Evolutionary conservation across 306 rosid genomes (phyloP).

Genomic region (Dalbergia oliveri): DNA sequence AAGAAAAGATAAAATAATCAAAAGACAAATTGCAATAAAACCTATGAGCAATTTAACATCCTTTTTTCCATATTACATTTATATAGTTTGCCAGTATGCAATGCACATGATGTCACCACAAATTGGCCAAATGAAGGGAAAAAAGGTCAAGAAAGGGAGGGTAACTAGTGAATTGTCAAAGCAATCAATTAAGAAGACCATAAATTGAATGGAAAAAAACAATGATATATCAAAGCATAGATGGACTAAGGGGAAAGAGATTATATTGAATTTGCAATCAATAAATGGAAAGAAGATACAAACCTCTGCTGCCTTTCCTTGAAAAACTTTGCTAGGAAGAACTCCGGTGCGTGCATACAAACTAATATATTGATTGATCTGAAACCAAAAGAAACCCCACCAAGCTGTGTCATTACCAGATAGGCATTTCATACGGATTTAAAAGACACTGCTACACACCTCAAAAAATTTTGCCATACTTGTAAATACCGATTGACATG

Average conservation of each 20-base stretch:
- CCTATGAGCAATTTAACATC: constrained; percentile 21
- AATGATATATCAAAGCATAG: neutral
- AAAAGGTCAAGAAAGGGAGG: neutral
- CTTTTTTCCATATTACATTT: constrained; percentile 7
- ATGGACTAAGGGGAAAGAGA: neutral
- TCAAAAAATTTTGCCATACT: too few species aligned
- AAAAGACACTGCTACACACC: too few species aligned
- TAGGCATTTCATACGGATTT: neutral
- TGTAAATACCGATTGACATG: too few species aligned
- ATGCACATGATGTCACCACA: constrained; percentile 5
- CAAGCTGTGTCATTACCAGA: constrained; percentile 25
- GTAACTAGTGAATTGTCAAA: constrained; percentile 3
- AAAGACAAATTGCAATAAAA: constrained; percentile 19
- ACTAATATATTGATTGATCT: constrained; percentile 84
- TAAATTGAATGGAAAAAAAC: neutral
- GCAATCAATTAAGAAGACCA: constrained; percentile 5
- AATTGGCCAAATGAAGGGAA: neutral
- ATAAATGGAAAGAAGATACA: constrained; percentile 41
- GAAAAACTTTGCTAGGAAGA: constrained; percentile 83
- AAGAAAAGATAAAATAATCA: neutral
- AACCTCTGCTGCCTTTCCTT: constrained; percentile 86
- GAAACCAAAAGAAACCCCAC: constrained; percentile 42
- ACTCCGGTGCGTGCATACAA: constrained; percentile 77
- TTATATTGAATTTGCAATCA: constrained; percentile 25
- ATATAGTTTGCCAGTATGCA: neutral